phyloP scores from a whole-genome alignment of 2,329 filamentous ascomycete species.

The Nemania serpens region DNA sequence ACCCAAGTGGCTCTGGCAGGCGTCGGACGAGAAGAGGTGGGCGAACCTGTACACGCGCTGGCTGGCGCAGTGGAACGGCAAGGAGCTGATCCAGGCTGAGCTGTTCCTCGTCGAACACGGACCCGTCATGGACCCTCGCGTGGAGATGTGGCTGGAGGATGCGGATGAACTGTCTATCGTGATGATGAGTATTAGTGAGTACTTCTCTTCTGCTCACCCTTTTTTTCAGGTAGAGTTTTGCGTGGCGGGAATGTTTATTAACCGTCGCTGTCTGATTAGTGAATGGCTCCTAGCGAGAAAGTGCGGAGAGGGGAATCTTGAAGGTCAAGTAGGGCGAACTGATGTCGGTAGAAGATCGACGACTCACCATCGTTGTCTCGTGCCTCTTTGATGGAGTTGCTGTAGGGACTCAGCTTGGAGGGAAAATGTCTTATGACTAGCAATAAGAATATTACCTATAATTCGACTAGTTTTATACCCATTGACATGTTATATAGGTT shows the following conservation, averaged over 20 bases:
- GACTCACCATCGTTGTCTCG: neutral
- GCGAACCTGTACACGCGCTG: conserved; percentile 40
- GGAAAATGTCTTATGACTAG: neutral
- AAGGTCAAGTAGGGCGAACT: neutral
- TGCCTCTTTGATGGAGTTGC: neutral
- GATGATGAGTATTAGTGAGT: conserved; percentile 42
- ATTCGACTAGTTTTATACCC: neutral
- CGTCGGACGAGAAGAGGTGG: conserved; percentile 42
- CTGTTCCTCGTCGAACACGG: conserved; percentile 40
- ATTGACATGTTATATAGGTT: neutral
- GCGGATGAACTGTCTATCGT: conserved; percentile 48
- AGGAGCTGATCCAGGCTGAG: conserved; percentile 40
- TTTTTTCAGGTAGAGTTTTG: neutral
- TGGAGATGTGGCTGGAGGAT: conserved; percentile 49
- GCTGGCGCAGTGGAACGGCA: conserved; percentile 43
- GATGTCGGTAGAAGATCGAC: neutral
- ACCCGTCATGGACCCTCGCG: conserved; percentile 38
- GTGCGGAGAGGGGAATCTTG: conserved; percentile 12
- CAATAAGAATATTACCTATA: neutral
- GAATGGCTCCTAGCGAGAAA: conserved; percentile 19
- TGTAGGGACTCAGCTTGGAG: neutral
- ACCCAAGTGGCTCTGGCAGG: conserved; percentile 46
- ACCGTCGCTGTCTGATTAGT: conserved; percentile 8
- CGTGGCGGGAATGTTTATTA: neutral
- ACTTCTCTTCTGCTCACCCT: neutral